Conservation (phyloP, 108 stramenopile species). For the Epithemia pelagica region DNA sequence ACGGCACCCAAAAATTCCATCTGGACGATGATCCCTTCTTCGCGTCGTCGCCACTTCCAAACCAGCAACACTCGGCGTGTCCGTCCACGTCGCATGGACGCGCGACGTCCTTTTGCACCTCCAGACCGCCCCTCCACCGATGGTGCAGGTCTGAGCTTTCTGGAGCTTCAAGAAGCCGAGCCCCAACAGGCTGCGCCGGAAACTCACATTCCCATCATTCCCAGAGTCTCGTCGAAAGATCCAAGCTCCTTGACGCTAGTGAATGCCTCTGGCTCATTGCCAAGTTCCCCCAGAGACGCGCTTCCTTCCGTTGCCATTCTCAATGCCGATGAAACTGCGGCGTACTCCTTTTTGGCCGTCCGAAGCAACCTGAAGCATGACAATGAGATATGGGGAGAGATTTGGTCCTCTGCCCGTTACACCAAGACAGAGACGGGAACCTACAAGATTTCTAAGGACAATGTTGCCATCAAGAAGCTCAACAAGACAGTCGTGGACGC, state of each 20-base stretch:
- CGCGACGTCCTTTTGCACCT: too few species aligned
- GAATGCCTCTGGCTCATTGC: not conserved
- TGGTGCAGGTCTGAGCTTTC: constrained; percentile 9
- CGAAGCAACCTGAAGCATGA: constrained; percentile 19
- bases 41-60: too few species aligned
- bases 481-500: constrained; percentile 22
- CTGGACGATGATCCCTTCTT: too few species aligned
- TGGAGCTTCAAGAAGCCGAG: not conserved
- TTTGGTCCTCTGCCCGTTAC: constrained; percentile 29
- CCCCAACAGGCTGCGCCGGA: not conserved
- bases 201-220: not conserved
- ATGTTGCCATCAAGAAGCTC: constrained; percentile 43
- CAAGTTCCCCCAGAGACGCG: not conserved
- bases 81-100: not conserved
- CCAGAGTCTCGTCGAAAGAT: not conserved
- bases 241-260: not conserved
- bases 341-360: constrained; percentile 22
- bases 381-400: constrained; percentile 24
- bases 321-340: constrained; percentile 13
- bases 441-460: constrained; percentile 11
- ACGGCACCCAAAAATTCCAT: too few species aligned
- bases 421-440: constrained; percentile 4
- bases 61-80: not conserved
- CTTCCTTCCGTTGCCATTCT: constrained; percentile 1
- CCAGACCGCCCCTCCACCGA: not conserved